phyloP scores from a whole-genome alignment of 2,329 filamentous ascomycete genomes.

The Xylaria sp. region DNA sequence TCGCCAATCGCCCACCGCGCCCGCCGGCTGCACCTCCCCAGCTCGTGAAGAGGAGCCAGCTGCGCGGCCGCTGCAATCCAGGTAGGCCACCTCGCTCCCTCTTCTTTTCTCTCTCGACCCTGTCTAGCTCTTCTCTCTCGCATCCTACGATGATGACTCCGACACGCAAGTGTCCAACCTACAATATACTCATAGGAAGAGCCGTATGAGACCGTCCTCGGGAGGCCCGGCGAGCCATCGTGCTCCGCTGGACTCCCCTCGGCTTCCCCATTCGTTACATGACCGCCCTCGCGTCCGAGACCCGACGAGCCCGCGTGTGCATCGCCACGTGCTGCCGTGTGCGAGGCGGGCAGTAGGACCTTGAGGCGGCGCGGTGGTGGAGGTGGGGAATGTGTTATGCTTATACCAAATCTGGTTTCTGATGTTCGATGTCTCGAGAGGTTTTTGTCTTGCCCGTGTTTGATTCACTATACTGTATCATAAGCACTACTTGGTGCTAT shows the following conservation, averaged over 20 bases:
- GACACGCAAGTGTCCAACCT: conserved; percentile 45
- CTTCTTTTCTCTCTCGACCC: neutral
- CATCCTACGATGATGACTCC: conserved; percentile 41
- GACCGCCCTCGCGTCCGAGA: conserved; percentile 21
- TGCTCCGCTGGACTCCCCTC: neutral
- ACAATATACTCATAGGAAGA: conserved; percentile 42
- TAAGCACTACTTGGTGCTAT: neutral
- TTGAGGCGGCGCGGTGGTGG: conserved; percentile 31
- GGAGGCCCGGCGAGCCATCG: neutral
- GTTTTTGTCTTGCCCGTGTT: neutral
- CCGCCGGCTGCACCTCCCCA: neutral
- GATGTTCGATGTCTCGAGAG: conserved; percentile 23
- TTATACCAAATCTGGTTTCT: conserved; percentile 37
- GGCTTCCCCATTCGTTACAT: conserved; percentile 32
- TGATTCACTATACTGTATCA: neutral
- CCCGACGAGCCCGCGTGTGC: conserved; percentile 41
- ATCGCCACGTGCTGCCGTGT: conserved; percentile 45
- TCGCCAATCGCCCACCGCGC: neutral
- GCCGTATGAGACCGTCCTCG: conserved; percentile 45
- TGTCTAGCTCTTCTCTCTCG: conserved; percentile 2
- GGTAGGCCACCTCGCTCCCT: neutral
- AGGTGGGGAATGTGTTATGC: conserved; percentile 44
- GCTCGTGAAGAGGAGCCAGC: neutral
- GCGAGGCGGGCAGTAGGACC: conserved; percentile 30
- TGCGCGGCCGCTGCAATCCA: neutral